These are phyloP conservation scores for Murraya paniculata DNA, from an alignment of 345 rosid species.

Conservation along the genomic window DNA sequence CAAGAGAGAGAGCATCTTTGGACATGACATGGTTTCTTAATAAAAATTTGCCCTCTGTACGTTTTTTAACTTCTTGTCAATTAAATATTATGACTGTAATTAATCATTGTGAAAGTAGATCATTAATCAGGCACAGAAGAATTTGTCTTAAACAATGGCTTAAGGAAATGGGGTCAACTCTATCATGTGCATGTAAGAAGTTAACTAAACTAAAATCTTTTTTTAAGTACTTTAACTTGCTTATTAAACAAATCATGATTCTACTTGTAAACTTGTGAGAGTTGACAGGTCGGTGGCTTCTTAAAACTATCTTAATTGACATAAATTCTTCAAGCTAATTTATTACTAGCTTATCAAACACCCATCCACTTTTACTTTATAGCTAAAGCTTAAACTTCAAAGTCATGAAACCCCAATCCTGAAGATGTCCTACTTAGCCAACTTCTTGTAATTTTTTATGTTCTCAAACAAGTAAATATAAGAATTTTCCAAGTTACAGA, in stretches of 20 bases:
- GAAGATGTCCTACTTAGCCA: neutral
- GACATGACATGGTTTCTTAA: constrained; percentile 50
- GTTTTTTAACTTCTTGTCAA: neutral
- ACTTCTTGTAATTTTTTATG: neutral
- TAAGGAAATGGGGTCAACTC: constrained; percentile 41
- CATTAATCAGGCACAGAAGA: neutral
- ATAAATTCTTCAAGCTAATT: constrained; percentile 23
- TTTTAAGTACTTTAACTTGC: constrained; percentile 6
- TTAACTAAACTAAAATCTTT: constrained; percentile 18
- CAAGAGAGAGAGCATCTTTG: constrained; percentile 42
- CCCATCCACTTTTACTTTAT: no score
- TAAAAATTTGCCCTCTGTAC: neutral
- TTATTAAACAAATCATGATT: constrained; percentile 12
- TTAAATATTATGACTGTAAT: no score
- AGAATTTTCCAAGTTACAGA: neutral
- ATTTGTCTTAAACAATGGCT: constrained; percentile 17
- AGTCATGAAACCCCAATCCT: no score
- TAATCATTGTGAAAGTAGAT: neutral
- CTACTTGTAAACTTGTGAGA: neutral
- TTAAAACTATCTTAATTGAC: constrained; percentile 10
- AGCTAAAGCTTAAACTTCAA: no score
- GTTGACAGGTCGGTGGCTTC: constrained; percentile 25
- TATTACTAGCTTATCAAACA: neutral
- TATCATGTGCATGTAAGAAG: constrained; percentile 49
- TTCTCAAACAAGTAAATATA: neutral